Evolutionary conservation across 805 yeast species (phyloP), one percentile per base, ranked within the genome.

Genomic region (Yamadazyma insecticola): DNA sequence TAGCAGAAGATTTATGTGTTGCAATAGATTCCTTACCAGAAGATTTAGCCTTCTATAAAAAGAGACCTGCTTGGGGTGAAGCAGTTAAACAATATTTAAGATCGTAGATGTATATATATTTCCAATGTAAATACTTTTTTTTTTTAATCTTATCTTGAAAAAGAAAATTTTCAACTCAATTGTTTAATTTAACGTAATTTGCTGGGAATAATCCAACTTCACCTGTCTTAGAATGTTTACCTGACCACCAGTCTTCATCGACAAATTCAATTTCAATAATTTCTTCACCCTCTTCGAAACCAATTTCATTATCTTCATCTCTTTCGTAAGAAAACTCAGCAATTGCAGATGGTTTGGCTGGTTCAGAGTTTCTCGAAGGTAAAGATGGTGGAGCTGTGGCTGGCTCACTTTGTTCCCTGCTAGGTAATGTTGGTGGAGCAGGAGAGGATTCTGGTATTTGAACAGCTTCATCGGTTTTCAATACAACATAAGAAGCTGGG

Each of bases 231-330:
- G 53, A 35, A 45, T 80, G 70, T 40, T 75, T 78, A 30, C 98
- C 98, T 33, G 82, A 69, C 97, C 97, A 92, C 98, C 98, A 92
- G 53, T 86, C 96, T 27, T 86, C 96, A 47, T 88, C 95, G 12
- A 85, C 82, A 55, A 85, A 83, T 46, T 88, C 95, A 40, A 92
- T 82, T 37, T 87, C 83, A 13, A 76, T 65, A 40, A 92, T 87
- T 37, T 69, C 49, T 45, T 87, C 97, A 32, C 90, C 94, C 52
- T 86, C 96, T 15, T 66, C 72, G 56, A 92, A 92, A 2, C 77
- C 72, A 37, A 92, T 68, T 61, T 92, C 98, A 51, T 89, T 92
- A 42, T 82, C 95, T 60, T 92, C 98, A 16, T 81, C 81, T 19
- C 95, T 96, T 30, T 82, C 95, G 54, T 90, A 89, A 46, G 79